Conservation (phyloP, 2,329 filamentous ascomycete genomes). For the Teratosphaeriaceae sp. region DNA sequence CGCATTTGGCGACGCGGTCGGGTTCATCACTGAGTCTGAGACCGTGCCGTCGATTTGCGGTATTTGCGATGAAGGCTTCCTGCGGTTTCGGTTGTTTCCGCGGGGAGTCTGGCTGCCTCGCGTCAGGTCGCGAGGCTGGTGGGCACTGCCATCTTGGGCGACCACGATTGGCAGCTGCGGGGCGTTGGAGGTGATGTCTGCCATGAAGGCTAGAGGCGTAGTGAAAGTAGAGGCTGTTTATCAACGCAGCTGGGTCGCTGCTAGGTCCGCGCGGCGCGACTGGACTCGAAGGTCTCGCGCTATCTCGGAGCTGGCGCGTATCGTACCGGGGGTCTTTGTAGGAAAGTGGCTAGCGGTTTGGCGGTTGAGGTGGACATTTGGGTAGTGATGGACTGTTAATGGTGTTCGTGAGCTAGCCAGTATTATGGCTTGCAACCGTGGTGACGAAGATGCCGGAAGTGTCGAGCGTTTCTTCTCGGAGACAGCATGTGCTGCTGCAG, state of each 20-base stretch:
- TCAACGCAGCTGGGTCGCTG: too few species aligned
- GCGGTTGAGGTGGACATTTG: constrained; percentile 21
- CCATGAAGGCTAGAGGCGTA: constrained; percentile 3
- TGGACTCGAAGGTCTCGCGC: background rate
- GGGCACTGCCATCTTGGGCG: constrained; percentile 1
- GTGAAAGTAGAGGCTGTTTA: constrained; percentile 8
- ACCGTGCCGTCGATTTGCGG: constrained; percentile 17
- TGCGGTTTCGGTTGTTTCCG: constrained; percentile 18
- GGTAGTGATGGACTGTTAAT: constrained; percentile 4
- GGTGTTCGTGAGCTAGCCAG: background rate
- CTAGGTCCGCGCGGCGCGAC: too few species aligned
- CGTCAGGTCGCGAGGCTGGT: constrained; percentile 6
- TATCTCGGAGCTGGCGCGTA: constrained; percentile 19
- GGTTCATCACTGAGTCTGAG: constrained; percentile 20
- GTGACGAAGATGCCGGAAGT: background rate
- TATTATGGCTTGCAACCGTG: background rate
- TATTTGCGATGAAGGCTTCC: constrained; percentile 13
- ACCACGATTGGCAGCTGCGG: background rate
- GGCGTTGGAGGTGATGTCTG: background rate
- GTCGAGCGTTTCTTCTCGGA: too few species aligned
- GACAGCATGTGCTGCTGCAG: too few species aligned
- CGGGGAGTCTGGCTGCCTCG: constrained; percentile 12
- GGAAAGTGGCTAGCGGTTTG: constrained; percentile 10
- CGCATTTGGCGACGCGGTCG: constrained; percentile 16
- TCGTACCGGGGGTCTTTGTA: constrained; percentile 16